These are phyloP conservation scores for Turritis glabra DNA, from an alignment of 345 rosid genomes.

Conservation along the genomic window DNA sequence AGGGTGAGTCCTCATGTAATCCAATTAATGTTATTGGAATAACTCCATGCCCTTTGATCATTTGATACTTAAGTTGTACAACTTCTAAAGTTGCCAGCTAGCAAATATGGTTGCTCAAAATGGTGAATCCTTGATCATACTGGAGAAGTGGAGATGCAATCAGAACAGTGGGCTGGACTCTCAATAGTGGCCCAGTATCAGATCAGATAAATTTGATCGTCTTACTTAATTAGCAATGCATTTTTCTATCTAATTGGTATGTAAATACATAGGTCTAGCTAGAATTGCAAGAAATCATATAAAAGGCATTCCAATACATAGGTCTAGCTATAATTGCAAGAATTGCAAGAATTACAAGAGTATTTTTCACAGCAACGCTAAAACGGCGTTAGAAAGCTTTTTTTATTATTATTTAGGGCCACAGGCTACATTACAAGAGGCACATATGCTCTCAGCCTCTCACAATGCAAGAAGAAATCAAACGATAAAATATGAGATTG, in stretches of 20 bases:
- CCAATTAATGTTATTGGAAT: conserved; percentile 13
- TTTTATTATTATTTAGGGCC: too few relatives aligned
- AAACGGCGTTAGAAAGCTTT: too few relatives aligned
- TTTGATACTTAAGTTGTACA: not conserved
- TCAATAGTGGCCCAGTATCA: not conserved
- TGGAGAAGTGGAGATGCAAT: not conserved
- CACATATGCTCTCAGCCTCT: too few relatives aligned
- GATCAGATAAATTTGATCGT: not conserved
- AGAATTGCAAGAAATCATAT: too few relatives aligned
- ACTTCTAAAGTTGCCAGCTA: not conserved
- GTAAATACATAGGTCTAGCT: too few relatives aligned
- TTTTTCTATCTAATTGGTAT: too few relatives aligned
- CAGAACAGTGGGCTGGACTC: not conserved
- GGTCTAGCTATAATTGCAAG: too few relatives aligned
- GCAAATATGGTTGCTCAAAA: not conserved
- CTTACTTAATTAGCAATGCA: too few relatives aligned
- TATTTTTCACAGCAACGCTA: too few relatives aligned
- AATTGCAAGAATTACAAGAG: too few relatives aligned
- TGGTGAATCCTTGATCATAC: not conserved
- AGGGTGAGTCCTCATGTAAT: conserved; percentile 25
- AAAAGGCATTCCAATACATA: too few relatives aligned
- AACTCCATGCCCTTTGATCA: conserved; percentile 12
- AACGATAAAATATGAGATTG: not conserved
- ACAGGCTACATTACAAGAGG: too few relatives aligned
- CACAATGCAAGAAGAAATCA: not conserved